Conservation (phyloP, 805 yeast species). For the Yamadazyma takamatsuzukensis region DNA sequence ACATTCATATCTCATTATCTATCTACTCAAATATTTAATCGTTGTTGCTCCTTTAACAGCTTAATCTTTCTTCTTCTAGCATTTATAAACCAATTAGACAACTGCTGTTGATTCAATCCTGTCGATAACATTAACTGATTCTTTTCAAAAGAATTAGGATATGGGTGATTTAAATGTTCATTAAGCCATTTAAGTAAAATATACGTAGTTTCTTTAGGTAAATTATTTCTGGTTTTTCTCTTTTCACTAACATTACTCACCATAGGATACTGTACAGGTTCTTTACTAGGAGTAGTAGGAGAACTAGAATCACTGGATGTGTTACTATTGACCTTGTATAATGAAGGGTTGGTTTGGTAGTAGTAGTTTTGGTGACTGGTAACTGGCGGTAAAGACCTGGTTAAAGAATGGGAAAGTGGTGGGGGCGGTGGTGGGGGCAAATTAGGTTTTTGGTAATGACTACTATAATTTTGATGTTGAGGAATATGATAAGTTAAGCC, state of each 20-base stretch:
- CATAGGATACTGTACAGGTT: not conserved
- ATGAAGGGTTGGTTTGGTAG: slow-evolving; percentile 1
- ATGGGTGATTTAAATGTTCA: slow-evolving; percentile 74
- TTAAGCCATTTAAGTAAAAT: slow-evolving; percentile 71
- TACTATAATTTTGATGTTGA: not conserved
- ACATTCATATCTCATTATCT: slow-evolving; percentile 1
- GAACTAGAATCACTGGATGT: slow-evolving; percentile 1
- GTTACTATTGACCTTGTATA: not conserved
- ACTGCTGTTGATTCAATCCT: slow-evolving; percentile 75
- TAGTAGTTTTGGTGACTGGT: slow-evolving; percentile 4
- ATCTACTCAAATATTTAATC: slow-evolving; percentile 10
- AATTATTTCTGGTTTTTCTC: slow-evolving; percentile 57
- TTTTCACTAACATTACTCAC: slow-evolving; percentile 10
- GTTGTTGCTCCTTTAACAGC: slow-evolving; percentile 39
- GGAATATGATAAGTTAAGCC: slow-evolving; percentile 3
- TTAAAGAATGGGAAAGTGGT: not conserved
- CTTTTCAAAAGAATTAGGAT: slow-evolving; percentile 80
- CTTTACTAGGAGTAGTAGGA: slow-evolving; percentile 1
- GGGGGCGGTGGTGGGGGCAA: not conserved
- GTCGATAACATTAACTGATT: slow-evolving; percentile 64
- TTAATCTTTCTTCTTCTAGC: slow-evolving; percentile 75
- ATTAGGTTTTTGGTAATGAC: not conserved
- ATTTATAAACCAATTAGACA: slow-evolving; percentile 85
- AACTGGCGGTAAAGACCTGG: not conserved
- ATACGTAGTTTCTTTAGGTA: slow-evolving; percentile 75